phyloP scores from a whole-genome alignment of 805 yeast species.

The Metschnikowia baotianmanensis region DNA sequence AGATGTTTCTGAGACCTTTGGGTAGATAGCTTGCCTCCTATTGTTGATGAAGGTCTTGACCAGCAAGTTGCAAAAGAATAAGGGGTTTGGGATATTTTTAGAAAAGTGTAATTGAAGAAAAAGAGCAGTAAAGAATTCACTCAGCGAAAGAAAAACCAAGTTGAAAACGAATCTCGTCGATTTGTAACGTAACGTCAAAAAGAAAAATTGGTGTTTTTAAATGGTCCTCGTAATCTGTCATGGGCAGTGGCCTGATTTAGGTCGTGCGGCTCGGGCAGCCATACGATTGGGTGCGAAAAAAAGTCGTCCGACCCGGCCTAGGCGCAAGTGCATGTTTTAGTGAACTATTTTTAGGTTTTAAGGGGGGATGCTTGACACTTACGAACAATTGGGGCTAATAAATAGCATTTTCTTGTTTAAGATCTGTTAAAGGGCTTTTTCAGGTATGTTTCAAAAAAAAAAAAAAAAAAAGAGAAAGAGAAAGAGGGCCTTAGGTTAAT shows the following conservation, averaged over 20 bases:
- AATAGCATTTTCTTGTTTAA: too few species aligned
- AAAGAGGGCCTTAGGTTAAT: too few species aligned
- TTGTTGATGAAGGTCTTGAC: too few species aligned
- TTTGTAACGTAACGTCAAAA: neutral
- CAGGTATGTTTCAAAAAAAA: too few species aligned
- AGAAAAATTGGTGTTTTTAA: neutral
- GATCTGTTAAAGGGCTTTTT: too few species aligned
- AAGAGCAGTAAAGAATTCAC: neutral
- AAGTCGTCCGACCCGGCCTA: constrained; percentile 3
- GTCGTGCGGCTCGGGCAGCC: constrained; percentile 2
- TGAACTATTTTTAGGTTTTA: neutral
- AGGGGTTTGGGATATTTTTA: too few species aligned
- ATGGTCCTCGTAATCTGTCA: neutral
- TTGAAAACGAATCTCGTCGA: neutral
- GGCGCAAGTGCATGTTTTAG: constrained; percentile 8
- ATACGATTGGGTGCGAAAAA: constrained; percentile 14
- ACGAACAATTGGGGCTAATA: too few species aligned
- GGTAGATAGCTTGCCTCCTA: too few species aligned
- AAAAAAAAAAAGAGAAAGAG: too few species aligned
- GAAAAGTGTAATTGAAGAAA: neutral
- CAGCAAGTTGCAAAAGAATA: neutral
- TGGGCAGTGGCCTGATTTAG: constrained; percentile 6
- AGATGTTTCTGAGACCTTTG: too few species aligned
- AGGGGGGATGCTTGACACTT: too few species aligned
- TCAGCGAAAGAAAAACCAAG: too few species aligned